A percentile compares a stretch with the other conserved stretches of the same genome.
Conservation (phyloP, 1,284 basidiomycete genomes). For the Ceratobasidium sp. region DNA sequence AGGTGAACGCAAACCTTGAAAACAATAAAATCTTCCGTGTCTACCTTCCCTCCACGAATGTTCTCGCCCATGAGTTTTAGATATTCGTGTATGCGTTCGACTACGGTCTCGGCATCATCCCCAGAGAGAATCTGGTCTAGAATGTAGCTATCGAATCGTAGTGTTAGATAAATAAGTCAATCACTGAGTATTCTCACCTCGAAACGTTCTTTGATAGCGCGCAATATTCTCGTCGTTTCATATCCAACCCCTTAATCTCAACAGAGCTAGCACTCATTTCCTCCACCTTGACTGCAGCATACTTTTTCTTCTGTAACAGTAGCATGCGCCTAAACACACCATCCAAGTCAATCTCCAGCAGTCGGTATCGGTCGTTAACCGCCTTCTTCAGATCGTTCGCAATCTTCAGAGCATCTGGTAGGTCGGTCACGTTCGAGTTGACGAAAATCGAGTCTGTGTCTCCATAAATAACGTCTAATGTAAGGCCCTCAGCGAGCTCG, state of each 20-base stretch:
- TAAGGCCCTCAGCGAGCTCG: slow-evolving; percentile 91
- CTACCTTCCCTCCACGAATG: slow-evolving; percentile 82
- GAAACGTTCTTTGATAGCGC: slow-evolving; percentile 93
- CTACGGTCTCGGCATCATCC: slow-evolving; percentile 89
- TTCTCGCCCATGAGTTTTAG: slow-evolving; percentile 80
- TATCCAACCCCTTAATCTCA: slow-evolving; percentile 98
- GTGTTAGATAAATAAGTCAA: neutral
- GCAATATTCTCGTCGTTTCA: slow-evolving; percentile 98
- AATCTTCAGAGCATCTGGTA: slow-evolving; percentile 91
- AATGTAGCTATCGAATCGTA: slow-evolving; percentile 72
- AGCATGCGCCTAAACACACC: slow-evolving; percentile 94
- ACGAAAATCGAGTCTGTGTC: slow-evolving; percentile 99
- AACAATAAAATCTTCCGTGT: slow-evolving; percentile 94
- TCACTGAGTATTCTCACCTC: slow-evolving; percentile 70
- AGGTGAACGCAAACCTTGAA: slow-evolving; percentile 74
- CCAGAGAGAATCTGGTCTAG: slow-evolving; percentile 94
- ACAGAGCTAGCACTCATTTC: slow-evolving; percentile 80
- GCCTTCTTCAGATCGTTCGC: slow-evolving; percentile 94
- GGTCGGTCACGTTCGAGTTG: slow-evolving; percentile 93
- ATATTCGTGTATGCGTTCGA: slow-evolving; percentile 95
- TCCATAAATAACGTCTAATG: slow-evolving; percentile 96
- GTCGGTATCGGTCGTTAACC: slow-evolving; percentile 95
- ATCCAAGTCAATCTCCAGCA: slow-evolving; percentile 98
- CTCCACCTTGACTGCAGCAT: slow-evolving; percentile 95
- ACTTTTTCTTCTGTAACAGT: slow-evolving; percentile 99